Base-by-base conservation (phyloP, 164 flowering plant species). In the Platanus orientalis region DNA sequence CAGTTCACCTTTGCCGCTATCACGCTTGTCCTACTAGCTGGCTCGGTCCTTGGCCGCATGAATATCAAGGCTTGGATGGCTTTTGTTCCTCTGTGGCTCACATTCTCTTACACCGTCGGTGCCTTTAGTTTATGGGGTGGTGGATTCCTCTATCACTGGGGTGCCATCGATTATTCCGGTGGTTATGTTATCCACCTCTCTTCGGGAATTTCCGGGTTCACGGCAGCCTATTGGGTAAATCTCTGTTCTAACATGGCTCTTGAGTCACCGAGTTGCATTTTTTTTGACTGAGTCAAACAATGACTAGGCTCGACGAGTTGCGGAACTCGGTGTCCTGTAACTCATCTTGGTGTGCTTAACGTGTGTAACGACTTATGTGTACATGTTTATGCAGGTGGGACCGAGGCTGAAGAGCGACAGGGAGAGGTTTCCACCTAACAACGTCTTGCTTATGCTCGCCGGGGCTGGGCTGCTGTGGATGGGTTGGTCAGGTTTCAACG, bases 401-500 rank as follows among this genome's bases (percentile, higher is more conserved):
- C 88, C 88, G 21, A 74, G 88, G 70, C n/a, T 81, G 57, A 81
- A 78, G 70, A 66, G 75, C 30, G 88, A 84, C 36, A 76, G 81
- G 55, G 88, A 84, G 63, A 79, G 88, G 59, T 84, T 81, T 28
- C 73, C 83, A 0, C 88, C 88, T 0, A 84, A 84, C 68, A 84
- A 84, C 45, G 80, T 84, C 4, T 36, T 81, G 68, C 75, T 84
- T 1, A 79, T 78, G 84, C 75, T 84, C 1, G 84, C 88, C 3
- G 88, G 88, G 1, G 85, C 85, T 0, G 88, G 88, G 40, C 69
- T 84, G 24, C 64, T 84, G 23, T 84, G 88, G 88, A 84, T 80
- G 84, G 88, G 88, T 2, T 84, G 88, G 88, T 81, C 88, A 0
- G 88, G 88, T 4, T 84, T 84, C 72, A 84, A 84, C 24, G 88